Evolutionary conservation across 495 filamentous ascomycete genomes (phyloP), one percentile per base, ranked within the genome.

Genomic region (Neurospora sp.): DNA sequence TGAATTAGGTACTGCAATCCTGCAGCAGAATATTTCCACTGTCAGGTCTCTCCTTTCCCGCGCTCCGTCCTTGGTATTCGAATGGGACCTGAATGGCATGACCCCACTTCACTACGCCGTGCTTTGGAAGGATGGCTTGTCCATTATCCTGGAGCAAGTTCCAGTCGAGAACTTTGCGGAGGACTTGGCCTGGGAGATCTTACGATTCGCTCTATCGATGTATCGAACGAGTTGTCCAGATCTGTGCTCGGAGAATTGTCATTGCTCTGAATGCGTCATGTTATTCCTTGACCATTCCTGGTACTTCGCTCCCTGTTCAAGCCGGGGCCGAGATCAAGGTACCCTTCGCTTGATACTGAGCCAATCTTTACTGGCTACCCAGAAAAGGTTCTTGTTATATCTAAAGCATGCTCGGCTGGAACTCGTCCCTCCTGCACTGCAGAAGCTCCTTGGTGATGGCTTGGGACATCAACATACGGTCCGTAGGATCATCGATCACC

Each of bases 161-260:
- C 42, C 42, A 46, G 42, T 46, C 42, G 18, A 20, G 18, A 9
- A 9, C 16, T 46, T 46, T n/a, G 3, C 3, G 16, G 42, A 10
- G 18, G 42, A 46, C 18, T 9, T 46, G 7, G 18, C 42, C 18
- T 46, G 42, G 42, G 18, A 46, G 3, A n/a, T 46, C 8, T 46
- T 46, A 10, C 7, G 1, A 1, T 46, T 20, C 18, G 42, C 42
- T 9, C 1, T 46, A 46, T 10, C 7, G 6, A 2, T 0, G 7
- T 9, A 10, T 1, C 0, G 0, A 44, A 1, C 0, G 5, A 10
- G 3, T 9, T 3, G 10, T 46, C 1, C 0, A n/a, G 18, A 20
- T 1, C 0, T 2, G 42, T 20, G 42, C 7, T 46, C 7, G 42
- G 42, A 44, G 41, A 44, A 7, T n/a, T 44, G 41, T 16, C 16